phyloP scores from a whole-genome alignment of 2,329 filamentous ascomycete genomes.

The Pyrenochaeta sp. region DNA sequence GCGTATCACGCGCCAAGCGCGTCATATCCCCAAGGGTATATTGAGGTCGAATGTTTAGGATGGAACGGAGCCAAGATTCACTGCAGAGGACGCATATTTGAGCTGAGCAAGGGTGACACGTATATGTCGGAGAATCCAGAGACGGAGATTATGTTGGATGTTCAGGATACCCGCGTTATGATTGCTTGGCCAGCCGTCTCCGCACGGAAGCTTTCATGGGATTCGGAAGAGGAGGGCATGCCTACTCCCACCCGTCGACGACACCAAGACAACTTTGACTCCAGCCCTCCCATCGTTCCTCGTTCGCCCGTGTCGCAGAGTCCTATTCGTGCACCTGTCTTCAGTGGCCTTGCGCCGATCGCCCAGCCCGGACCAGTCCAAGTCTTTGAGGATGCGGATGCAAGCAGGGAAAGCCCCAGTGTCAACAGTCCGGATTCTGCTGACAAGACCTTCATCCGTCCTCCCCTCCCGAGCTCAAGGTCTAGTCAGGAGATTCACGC shows the following conservation, averaged over 20 bases:
- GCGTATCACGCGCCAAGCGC: conserved; percentile 76
- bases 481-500: conserved; percentile 26
- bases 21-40: conserved; percentile 74
- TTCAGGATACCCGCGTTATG: conserved; percentile 89
- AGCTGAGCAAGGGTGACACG: conserved; percentile 84
- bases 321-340: conserved; percentile 60
- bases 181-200: conserved; percentile 85
- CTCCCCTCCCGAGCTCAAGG: conserved; percentile 30
- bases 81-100: conserved; percentile 86
- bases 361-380: conserved; percentile 37
- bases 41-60: conserved; percentile 90
- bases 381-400: conserved; percentile 52
- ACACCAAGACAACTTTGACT: conserved; percentile 59
- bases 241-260: conserved; percentile 45
- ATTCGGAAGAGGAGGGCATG: conserved; percentile 67
- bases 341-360: conserved; percentile 47
- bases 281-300: conserved; percentile 70
- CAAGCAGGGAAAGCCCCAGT: conserved; percentile 32
- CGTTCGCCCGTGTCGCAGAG: conserved; percentile 81
- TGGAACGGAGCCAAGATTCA: conserved; percentile 97
- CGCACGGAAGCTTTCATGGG: conserved; percentile 53
- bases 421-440: conserved; percentile 31
- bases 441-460: conserved; percentile 44
- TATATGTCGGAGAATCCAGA: conserved; percentile 90
- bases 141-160: conserved; percentile 92